A percentile compares a stretch with the other conserved stretches of the same genome.
phyloP scores from a whole-genome alignment of 192 early-diverging fungal species.

The Entomortierella parvispora region DNA sequence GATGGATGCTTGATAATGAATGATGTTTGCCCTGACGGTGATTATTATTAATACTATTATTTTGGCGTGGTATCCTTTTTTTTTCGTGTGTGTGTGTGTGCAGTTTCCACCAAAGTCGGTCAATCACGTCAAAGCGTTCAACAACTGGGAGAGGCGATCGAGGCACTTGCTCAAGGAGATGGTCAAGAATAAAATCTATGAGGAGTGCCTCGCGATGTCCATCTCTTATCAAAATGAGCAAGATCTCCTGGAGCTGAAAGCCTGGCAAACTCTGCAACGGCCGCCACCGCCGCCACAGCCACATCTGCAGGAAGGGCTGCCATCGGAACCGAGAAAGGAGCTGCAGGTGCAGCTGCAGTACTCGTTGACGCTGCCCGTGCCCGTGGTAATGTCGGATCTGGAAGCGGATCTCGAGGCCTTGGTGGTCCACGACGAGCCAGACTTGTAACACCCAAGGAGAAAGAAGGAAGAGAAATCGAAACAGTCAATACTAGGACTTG shows the following conservation, averaged over 20 bases:
- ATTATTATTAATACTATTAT: no score
- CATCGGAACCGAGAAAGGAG: neutral
- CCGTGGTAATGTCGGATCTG: neutral
- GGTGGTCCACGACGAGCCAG: constrained; percentile 3
- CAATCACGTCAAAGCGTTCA: constrained; percentile 71
- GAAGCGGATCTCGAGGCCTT: constrained; percentile 6
- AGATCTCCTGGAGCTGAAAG: neutral
- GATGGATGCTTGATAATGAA: neutral
- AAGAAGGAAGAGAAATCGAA: no score
- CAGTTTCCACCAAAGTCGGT: constrained; percentile 69
- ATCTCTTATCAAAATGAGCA: constrained; percentile 14
- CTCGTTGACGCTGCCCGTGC: neutral
- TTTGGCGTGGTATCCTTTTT: no score
- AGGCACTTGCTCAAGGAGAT: constrained; percentile 83
- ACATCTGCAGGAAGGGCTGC: neutral
- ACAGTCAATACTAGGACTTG: no score
- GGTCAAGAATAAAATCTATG: constrained; percentile 86
- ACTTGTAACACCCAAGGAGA: no score
- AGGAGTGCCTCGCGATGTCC: constrained; percentile 75
- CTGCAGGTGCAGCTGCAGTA: neutral
- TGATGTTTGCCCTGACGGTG: neutral
- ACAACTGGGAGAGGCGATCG: constrained; percentile 85
- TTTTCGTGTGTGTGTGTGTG: neutral
- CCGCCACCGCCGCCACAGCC: neutral
- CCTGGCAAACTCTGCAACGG: neutral